A percentile compares a stretch with the other conserved stretches of the same genome.
phyloP scores from a whole-genome alignment of 352 stramenopile species.

The Phytophthora fragariaefolia region DNA sequence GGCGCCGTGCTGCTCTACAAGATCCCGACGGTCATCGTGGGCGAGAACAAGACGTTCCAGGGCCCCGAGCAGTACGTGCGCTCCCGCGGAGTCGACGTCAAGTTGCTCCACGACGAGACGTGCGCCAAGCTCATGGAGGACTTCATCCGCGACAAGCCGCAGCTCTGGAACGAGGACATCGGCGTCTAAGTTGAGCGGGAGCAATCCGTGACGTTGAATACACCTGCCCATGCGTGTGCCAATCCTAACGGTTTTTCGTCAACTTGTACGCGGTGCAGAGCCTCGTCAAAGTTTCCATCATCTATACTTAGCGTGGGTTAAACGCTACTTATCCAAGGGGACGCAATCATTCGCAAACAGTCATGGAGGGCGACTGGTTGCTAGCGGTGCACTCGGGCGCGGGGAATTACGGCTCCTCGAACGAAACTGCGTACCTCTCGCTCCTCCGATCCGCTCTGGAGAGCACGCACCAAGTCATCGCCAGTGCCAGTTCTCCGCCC shows the following conservation, averaged over 20 bases:
- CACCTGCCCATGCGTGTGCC: too few relatives aligned
- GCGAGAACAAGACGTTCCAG: slow-evolving; percentile 53
- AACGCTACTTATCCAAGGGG: not conserved
- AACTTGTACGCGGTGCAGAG: slow-evolving; percentile 16
- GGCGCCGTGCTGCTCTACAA: slow-evolving; percentile 54
- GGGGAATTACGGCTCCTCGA: slow-evolving; percentile 43
- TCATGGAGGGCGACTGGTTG: slow-evolving; percentile 47
- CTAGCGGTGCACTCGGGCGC: slow-evolving; percentile 71
- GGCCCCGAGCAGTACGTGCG: slow-evolving; percentile 44
- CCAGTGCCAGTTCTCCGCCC: slow-evolving; percentile 3
- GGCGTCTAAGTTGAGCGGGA: slow-evolving; percentile 19
- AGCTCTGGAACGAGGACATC: slow-evolving; percentile 46
- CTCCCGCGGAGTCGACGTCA: slow-evolving; percentile 40
- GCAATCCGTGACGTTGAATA: not conserved
- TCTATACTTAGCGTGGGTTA: not conserved
- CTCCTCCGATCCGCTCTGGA: slow-evolving; percentile 48
- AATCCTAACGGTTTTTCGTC: slow-evolving; percentile 17
- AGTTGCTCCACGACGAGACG: slow-evolving; percentile 37
- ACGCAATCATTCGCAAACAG: not conserved
- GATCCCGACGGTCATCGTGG: slow-evolving; percentile 51
- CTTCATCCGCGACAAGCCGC: slow-evolving; percentile 39
- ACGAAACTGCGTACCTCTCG: slow-evolving; percentile 50
- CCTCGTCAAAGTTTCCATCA: slow-evolving; percentile 5
- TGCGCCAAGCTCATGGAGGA: slow-evolving; percentile 49
- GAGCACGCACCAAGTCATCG: slow-evolving; percentile 20